Evolutionary conservation across 192 early-diverging fungal species (phyloP).

Genomic region (Entophlyctis helioformis): DNA sequence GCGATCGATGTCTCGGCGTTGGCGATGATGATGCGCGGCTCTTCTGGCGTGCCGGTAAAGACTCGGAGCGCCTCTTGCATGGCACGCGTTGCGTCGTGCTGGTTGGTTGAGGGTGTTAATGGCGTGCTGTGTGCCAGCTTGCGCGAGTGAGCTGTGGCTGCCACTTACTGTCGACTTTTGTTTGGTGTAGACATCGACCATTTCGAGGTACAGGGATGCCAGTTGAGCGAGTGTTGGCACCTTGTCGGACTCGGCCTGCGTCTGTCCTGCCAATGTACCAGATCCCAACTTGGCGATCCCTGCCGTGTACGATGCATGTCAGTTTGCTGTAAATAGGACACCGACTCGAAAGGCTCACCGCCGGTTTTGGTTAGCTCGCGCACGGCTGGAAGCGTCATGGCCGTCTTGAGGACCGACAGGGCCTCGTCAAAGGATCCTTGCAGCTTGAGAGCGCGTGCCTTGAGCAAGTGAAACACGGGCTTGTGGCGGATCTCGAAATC

Average conservation of each 20-base stretch:
- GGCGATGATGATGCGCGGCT: constrained; percentile 25
- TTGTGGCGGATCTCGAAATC: constrained; percentile 39
- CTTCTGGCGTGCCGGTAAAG: constrained; percentile 26
- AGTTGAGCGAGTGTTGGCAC: constrained; percentile 13
- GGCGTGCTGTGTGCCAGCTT: no score
- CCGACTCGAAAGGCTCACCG: no score
- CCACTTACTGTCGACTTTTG: constrained; percentile 20
- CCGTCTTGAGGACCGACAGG: constrained; percentile 13
- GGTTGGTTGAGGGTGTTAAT: no score
- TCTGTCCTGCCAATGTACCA: no score
- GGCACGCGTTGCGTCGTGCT: constrained; percentile 20
- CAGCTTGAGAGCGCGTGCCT: constrained; percentile 22
- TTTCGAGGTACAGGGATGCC: constrained; percentile 26
- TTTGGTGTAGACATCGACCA: constrained; percentile 25
- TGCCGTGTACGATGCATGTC: no score
- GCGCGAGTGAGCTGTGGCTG: no score
- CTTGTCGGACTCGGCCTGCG: constrained; percentile 5
- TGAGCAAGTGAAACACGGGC: constrained; percentile 25
- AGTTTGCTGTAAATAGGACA: no score
- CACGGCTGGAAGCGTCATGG: constrained; percentile 23
- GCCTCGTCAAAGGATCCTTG: constrained; percentile 26
- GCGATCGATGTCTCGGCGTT: constrained; percentile 23
- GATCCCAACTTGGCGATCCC: no score
- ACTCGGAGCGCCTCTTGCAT: constrained; percentile 28
- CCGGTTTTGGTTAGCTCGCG: constrained; percentile 12